A percentile compares a stretch with the other conserved stretches of the same genome.
phyloP scores from a whole-genome alignment of 163 green algal species.

The Chlorella variabilis region DNA sequence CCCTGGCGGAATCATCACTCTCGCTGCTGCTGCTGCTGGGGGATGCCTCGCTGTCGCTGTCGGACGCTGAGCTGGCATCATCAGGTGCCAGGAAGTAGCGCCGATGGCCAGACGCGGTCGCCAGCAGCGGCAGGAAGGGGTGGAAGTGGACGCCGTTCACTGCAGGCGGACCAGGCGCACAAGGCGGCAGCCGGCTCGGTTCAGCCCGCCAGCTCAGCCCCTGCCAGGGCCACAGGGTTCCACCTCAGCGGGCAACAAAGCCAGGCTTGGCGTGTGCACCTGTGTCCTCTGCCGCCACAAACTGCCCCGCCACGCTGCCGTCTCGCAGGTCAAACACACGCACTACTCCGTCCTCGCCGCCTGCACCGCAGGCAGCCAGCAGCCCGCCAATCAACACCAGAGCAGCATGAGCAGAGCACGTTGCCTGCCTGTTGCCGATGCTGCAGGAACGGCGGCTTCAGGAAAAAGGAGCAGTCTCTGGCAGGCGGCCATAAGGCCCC shows the following conservation, averaged over 20 bases:
- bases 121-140: constrained; percentile 71
- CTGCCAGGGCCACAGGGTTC: too few species aligned
- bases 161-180: neutral
- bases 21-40: neutral
- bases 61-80: constrained; percentile 2
- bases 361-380: constrained; percentile 38
- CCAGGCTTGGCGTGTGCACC: too few species aligned
- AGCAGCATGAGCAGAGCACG: too few species aligned
- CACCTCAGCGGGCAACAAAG: too few species aligned
- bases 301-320: constrained; percentile 54
- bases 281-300: constrained; percentile 68
- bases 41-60: neutral
- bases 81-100: constrained; percentile 11
- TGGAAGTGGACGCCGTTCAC: constrained; percentile 83
- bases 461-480: too few species aligned
- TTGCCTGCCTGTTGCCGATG: too few species aligned
- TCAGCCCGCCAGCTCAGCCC: too few species aligned
- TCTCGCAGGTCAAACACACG: constrained; percentile 75
- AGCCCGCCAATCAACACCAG: neutral
- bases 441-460: too few species aligned
- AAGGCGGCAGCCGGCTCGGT: too few species aligned
- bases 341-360: constrained; percentile 56
- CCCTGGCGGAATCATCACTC: neutral
- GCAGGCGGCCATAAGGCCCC: too few species aligned
- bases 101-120: constrained; percentile 68